These are phyloP conservation scores for Lasiodiplodia citricola DNA, from an alignment of 2,329 filamentous ascomycete species.

Conservation along the genomic window DNA sequence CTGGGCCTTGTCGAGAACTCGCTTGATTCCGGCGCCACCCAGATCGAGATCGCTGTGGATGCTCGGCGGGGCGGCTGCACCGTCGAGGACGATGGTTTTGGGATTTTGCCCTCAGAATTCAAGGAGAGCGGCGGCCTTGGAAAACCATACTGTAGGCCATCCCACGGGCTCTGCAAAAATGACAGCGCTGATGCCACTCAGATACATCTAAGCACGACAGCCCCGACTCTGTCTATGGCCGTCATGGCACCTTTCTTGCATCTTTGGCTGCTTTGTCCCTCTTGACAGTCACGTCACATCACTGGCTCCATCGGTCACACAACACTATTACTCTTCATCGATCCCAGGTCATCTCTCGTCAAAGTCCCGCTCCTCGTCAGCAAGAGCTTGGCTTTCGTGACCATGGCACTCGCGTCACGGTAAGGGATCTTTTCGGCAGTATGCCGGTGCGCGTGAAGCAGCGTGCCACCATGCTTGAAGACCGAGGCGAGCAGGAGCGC, in stretches of 20 bases:
- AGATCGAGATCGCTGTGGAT: conserved; percentile 73
- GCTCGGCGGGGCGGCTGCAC: conserved; percentile 76
- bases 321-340: conserved; percentile 74
- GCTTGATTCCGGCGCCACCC: conserved; percentile 76
- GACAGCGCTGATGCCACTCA: conserved; percentile 44
- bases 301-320: conserved; percentile 63
- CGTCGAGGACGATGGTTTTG: conserved; percentile 83
- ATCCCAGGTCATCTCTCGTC: conserved; percentile 67
- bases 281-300: conserved; percentile 75
- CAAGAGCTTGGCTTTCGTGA: conserved; percentile 60
- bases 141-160: conserved; percentile 70
- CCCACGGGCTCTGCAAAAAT: conserved; percentile 21
- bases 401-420: conserved; percentile 76
- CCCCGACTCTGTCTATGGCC: conserved; percentile 63
- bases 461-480: conserved; percentile 62
- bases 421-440: conserved; percentile 83
- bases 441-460: conserved; percentile 92
- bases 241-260: conserved; percentile 75
- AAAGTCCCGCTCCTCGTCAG: conserved; percentile 64
- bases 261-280: conserved; percentile 78
- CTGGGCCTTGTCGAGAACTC: conserved; percentile 80
- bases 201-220: conserved; percentile 75
- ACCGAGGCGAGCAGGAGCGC: conserved; percentile 58
- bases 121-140: conserved; percentile 70
- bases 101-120: conserved; percentile 79